Conservation (phyloP, 305 asterid species). For the Rubia occidens region DNA sequence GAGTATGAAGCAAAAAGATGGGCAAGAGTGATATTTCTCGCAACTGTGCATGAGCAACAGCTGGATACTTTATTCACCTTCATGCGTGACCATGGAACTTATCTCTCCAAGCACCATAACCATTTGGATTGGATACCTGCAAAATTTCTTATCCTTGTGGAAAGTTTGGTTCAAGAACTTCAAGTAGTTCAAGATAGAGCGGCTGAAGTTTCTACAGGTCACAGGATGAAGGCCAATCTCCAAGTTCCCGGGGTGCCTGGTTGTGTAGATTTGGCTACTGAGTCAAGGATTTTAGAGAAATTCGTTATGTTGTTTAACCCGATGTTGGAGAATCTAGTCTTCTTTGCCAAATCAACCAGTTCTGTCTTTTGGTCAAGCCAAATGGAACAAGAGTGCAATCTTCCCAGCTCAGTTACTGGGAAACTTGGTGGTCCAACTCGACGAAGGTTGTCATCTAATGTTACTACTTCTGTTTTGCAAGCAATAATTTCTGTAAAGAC, state of each 20-base stretch:
- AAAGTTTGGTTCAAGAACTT: slow-evolving; percentile 70
- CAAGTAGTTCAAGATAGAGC: slow-evolving; percentile 47
- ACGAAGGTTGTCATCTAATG: slow-evolving; percentile 63
- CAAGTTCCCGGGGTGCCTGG: slow-evolving; percentile 25
- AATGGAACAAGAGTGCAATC: slow-evolving; percentile 33
- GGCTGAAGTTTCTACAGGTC: slow-evolving; percentile 27
- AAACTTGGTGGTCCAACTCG: slow-evolving; percentile 91
- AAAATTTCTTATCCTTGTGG: slow-evolving; percentile 65
- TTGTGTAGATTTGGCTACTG: slow-evolving; percentile 26
- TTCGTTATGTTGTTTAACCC: slow-evolving; percentile 38
- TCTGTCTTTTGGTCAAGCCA: slow-evolving; percentile 52
- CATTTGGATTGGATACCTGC: slow-evolving; percentile 43
- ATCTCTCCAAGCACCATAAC: slow-evolving; percentile 38
- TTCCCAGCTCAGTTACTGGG: slow-evolving; percentile 72
- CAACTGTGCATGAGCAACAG: slow-evolving; percentile 33
- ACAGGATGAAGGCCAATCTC: slow-evolving; percentile 29
- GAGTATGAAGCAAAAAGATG: slow-evolving; percentile 70
- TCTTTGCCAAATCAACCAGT: slow-evolving; percentile 51
- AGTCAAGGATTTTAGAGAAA: slow-evolving; percentile 39
- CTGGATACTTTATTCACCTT: slow-evolving; percentile 47
- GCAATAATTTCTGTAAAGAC: slow-evolving; percentile 67
- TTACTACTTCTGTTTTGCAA: slow-evolving; percentile 64
- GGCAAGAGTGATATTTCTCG: slow-evolving; percentile 77
- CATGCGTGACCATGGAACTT: slow-evolving; percentile 46
- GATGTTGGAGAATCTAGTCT: slow-evolving; percentile 55